Evolutionary conservation across 306 rosid species (phyloP), one percentile per base, ranked within the genome.

Genomic region (Quercus suber): DNA sequence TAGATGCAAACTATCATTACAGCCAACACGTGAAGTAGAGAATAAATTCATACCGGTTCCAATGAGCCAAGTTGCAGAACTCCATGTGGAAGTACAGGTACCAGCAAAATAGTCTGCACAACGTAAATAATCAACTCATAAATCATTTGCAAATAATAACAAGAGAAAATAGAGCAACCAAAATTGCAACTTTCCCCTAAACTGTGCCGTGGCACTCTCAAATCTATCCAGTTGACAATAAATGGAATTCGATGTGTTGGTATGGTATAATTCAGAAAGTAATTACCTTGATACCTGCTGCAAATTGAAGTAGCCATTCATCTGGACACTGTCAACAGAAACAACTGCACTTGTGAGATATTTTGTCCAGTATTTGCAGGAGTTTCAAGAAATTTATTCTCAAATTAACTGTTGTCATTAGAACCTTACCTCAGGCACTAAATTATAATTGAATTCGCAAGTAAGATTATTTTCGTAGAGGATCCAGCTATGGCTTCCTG

Each of bases 61-160:
- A 82, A 76, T 11, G 99, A 95, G 74, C 98, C 99, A 23, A 95
- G 90, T 84, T 93, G 98, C 86, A 95, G 77, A 74, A 95, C 98
- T 69, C 99, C 98, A 64, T 79, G 80, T 6, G 99, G 94, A 88
- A 86, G 91, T 61, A 95, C 89, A 74, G 99, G 98, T 27, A 93
- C 90, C 79, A 93, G 80, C 81, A 93, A 82, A 81, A 95, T 89
- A 51, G 99, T 95, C 99, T 95, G 92, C 86, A 67, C 57, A 43
- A 49, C 25, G 55, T 56, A 59, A 65, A 69, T 67, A 55, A 78
- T 33, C 51, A 77, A 43, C 56, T 74, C 51, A 58, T 9, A n/a
- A 74, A 74, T 23, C 14, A 15, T 28, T 77, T 53, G 21, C 11
- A 78, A 78, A 63, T 25, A 35, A 35, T 67, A 67, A 6, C 2